Base-by-base conservation (phyloP, 495 filamentous ascomycete genomes). In the Monascus purpureus region DNA sequence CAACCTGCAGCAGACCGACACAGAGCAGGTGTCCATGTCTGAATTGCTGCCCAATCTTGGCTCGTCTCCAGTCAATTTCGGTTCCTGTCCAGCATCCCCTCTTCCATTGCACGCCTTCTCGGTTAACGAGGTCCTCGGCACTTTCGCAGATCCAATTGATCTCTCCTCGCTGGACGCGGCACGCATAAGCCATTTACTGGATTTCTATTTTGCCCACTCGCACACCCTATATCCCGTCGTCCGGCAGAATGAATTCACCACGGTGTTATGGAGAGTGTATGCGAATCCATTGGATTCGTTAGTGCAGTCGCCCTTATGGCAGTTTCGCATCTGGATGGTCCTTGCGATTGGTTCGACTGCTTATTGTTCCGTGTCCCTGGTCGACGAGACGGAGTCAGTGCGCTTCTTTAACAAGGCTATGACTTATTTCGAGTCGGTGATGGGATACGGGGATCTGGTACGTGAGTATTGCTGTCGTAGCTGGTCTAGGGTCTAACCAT, bases 131-230 rank as follows among this genome's bases (percentile, higher is more conserved):
- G 28, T 40, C 1, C 31, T 39, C 24, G 46, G 42, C 7, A 33
- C 42, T 2, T 35, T 38, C n/a, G 41, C 38, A 16, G 38, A 43
- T 14, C 30, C 41, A 1, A 36, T 41, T 6, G 41, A 29, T 24
- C 28, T 55, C 8, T 14, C 29, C 3, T 29, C 47, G 6, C 32
- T 50, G 6, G 42, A 50, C 8, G 35, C 43, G 17, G 11, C 46
- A n/a, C 47, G 51, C 17, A 47, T 50, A n/a, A 42, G 29, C 13
- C 40, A 48, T 16, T 26, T 61, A 17, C 32, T 53, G 1, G 44
- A 50, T 11, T 61, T 61, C 29, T 61, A 61, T 26, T 61, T 61
- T 28, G 57, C 54, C 4, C 57, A 61, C 31, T 59, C 54, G 1
- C 52, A 61, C 28, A 61, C 57, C 4, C 37, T 61, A 0, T 61